Base-by-base conservation (phyloP, 2,329 filamentous ascomycete species). In the Akanthomyces uredinophilus region DNA sequence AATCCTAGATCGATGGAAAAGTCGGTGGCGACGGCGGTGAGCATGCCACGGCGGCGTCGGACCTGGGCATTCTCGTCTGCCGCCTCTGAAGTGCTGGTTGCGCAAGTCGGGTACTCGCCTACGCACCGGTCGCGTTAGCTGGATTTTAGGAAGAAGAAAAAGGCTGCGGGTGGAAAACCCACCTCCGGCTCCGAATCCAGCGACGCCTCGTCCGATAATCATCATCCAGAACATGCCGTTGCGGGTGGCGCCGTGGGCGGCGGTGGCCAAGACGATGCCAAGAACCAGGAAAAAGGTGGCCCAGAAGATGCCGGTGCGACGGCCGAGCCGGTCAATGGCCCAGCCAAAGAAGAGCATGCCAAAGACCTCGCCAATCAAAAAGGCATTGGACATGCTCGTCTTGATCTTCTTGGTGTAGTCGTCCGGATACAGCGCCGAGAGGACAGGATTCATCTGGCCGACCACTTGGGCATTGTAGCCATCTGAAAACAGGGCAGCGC, bases 181-280 rank as follows among this genome's bases (percentile, higher is more conserved):
- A 66, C 77, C 79, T 44, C 67, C 68, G 4, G 77, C 73, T 50
- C 80, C 79, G 20, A 82, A 78, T 2, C 79, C 78, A 14, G 77
- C 75, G 22, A 81, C 72, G 2, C 79, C 79, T 32, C 80, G 74
- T 1, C 78, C 75, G 24, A 81, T 69, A 0, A 77, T 79, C 73
- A 81, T 75, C 74, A 81, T 81, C 79, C 79, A 81, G 54, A 80
- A 78, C 75, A 81, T 80, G 57, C 77, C 77, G 13, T 74, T 59
- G 27, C 74, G 71, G 0, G 77, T 79, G 2, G 70, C 65, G 6
- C 79, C 79, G 62, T 77, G 70, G 0, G 77, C 72, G 4, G 78
- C 79, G 0, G 76, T 78, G 1, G 78, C 76, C 14, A 81, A 65
- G 1, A 80, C 74, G 2, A 77, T 73, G 5, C 79, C 78, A 46